These are phyloP conservation scores for Phellopilus nigrolimitatus DNA, from an alignment of 1,284 basidiomycete genomes.

Conservation along the genomic window DNA sequence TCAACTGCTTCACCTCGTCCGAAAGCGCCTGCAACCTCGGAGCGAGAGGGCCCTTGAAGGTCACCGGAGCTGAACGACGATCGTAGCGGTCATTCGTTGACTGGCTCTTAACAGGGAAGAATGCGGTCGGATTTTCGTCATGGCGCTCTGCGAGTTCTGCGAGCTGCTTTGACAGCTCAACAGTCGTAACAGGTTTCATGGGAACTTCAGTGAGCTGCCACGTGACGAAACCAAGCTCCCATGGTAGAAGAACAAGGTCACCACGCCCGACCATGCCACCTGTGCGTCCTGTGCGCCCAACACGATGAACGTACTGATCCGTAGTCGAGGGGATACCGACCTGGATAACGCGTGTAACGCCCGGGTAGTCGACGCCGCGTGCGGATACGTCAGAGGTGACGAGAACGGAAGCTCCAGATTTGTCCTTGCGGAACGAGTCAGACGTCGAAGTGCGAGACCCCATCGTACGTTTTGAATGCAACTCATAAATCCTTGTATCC, in stretches of 20 bases:
- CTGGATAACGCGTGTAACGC: constrained; percentile 91
- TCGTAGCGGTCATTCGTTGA: constrained; percentile 4
- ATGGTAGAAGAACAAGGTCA: constrained; percentile 84
- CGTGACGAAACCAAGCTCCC: constrained; percentile 73
- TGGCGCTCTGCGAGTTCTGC: constrained; percentile 43
- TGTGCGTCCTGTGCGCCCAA: constrained; percentile 88
- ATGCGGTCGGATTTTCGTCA: constrained; percentile 40
- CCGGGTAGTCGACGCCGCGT: constrained; percentile 86
- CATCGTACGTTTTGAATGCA: constrained; percentile 83
- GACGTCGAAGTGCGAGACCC: constrained; percentile 60
- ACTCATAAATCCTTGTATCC: constrained; percentile 66
- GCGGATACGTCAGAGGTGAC: constrained; percentile 90
- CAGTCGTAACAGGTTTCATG: constrained; percentile 54
- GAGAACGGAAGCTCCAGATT: constrained; percentile 60
- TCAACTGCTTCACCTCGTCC: constrained; percentile 34
- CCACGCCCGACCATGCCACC: constrained; percentile 66
- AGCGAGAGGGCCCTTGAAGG: constrained; percentile 13
- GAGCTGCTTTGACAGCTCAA: constrained; percentile 49
- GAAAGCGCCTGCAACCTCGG: constrained; percentile 21
- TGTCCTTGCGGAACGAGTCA: constrained; percentile 62
- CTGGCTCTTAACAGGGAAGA: constrained; percentile 2
- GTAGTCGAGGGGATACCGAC: constrained; percentile 71
- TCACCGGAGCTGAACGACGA: constrained; percentile 12
- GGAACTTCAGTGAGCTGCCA: constrained; percentile 68
- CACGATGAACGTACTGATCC: constrained; percentile 88